Base-by-base conservation (phyloP, 768 basidiomycete genomes). In the Mycena filopes region DNA sequence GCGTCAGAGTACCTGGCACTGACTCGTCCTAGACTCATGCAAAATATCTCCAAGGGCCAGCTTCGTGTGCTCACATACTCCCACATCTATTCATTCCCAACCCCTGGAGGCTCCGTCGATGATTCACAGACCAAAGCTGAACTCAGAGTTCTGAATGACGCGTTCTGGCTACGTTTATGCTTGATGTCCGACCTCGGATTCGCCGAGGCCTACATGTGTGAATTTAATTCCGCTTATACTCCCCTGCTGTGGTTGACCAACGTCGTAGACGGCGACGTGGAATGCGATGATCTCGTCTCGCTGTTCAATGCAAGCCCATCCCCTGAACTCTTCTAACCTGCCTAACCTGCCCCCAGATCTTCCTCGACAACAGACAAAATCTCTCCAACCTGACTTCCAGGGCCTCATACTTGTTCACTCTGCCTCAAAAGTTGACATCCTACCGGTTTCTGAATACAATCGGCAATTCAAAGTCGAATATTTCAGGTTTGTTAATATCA, bases 191-290 rank as follows among this genome's bases (percentile, higher is more conserved):
- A 92, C 72, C 77, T 93, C 46, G 92, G 90, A 4, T 92, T 93
- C 69, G 83, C 88, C 6, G 92, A 93, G 75, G 87, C 89, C 0
- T 92, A 88, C 76, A 93, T 94, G 92, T 87, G 36, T 36, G 11
- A 15, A 36, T 36, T 36, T 11, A 4, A 36, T 36, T 4, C 36
- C 15, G 11, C 36, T 36, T n/a, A n/a, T 36, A 11, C 9, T 36
- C 36, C 15, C 15, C 36, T 36, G 36, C 36, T 36, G 36, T 36
- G 36, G 11, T 36, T 12, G 15, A 36, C 36, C 36, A 9, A 9
- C 36, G 2, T 9, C 36, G n/a, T 33, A 33, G 36, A 87, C 59
- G 90, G 91, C 9, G 91, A 93, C 47, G 86, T 91, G 31, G 86
- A 89, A 67, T 87, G 87, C 56, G 83, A 87, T 60, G 84, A 91